Percentiles rank a stretch among this genome's conserved stretches.
These are phyloP conservation scores for Aspergillus panamensis DNA, from an alignment of 495 filamentous ascomycete genomes.

Conservation along the genomic window DNA sequence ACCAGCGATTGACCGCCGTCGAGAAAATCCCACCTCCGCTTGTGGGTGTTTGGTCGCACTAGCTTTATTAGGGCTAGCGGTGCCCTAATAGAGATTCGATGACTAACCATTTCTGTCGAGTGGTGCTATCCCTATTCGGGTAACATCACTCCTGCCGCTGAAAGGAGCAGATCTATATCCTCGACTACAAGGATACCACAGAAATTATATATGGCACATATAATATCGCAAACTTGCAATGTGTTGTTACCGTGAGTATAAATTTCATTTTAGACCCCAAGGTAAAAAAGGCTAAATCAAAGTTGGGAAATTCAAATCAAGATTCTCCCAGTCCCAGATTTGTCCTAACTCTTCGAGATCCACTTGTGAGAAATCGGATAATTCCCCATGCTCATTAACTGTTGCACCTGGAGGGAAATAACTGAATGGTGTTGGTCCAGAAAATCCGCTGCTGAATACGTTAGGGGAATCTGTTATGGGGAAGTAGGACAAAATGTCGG, in stretches of 20 bases:
- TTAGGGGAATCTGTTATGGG: not conserved
- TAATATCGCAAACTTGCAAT: no score
- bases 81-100: slow-evolving; percentile 35
- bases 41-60: slow-evolving; percentile 40
- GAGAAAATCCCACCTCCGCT: slow-evolving; percentile 45
- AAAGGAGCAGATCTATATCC: no score
- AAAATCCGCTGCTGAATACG: slow-evolving; percentile 3
- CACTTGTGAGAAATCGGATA: slow-evolving; percentile 21
- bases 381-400: not conserved
- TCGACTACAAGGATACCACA: no score
- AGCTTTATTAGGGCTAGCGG: slow-evolving; percentile 29
- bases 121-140: not conserved
- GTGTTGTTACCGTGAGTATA: not conserved
- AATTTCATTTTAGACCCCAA: not conserved
- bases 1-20: slow-evolving; percentile 17
- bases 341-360: slow-evolving; percentile 28
- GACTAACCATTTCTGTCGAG: slow-evolving; percentile 18
- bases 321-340: slow-evolving; percentile 32
- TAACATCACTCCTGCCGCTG: no score
- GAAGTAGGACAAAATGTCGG: not conserved
- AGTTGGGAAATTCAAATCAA: slow-evolving; percentile 23
- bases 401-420: slow-evolving; percentile 8
- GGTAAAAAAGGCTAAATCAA: not conserved
- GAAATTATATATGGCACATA: no score
- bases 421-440: slow-evolving; percentile 11